Evolutionary conservation across 2,329 filamentous ascomycete genomes (phyloP), one percentile per base, ranked within the genome.

Genomic region (Epichloe gansuensis): DNA sequence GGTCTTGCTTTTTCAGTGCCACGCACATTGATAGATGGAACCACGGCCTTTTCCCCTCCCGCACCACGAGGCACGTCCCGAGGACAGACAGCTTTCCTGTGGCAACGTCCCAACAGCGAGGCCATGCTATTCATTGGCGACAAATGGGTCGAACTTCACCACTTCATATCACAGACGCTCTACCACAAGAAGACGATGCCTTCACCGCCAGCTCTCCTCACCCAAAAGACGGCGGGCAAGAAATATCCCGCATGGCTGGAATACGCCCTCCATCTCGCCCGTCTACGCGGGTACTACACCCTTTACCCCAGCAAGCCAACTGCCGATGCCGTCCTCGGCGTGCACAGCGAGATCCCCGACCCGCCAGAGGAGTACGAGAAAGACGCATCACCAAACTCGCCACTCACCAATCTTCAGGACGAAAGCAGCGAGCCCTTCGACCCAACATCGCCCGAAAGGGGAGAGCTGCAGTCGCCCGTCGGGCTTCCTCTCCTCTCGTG

Each of bases 91-190:
- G 74, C 85, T 0, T 94, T 95, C 61, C 71, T 95, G 8, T 95
- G 89, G 84, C 86, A 95, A 67, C 81, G 83, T 2, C 90, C 91
- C 5, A 86, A 82, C 57, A 87, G 84, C 61, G 85, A 93, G 56
- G 90, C 91, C 1, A 80, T 83, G 11, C 74, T 98, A 9, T 84
- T 91, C 63, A 82, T 93, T 52, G 89, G 90, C 43, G 80, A 89
- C 47, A 89, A 85, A 62, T 98, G 93, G 93, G 71, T 79, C 12
- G 87, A 95, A 59, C 76, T 95, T 9, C 89, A 96, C 63, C 78
- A 81, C 11, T 93, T 94, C 59, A 76, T 94, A 2, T 79, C 85
- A 11, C 75, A 78, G 47, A 73, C 82, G 6, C 69, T 90, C 15
- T 69, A 74, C 35, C 63, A 63, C 17, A 69, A 73, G 42, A 66